Base-by-base conservation (phyloP, 768 basidiomycete species). In the Xerocomus brunneocitrinus region DNA sequence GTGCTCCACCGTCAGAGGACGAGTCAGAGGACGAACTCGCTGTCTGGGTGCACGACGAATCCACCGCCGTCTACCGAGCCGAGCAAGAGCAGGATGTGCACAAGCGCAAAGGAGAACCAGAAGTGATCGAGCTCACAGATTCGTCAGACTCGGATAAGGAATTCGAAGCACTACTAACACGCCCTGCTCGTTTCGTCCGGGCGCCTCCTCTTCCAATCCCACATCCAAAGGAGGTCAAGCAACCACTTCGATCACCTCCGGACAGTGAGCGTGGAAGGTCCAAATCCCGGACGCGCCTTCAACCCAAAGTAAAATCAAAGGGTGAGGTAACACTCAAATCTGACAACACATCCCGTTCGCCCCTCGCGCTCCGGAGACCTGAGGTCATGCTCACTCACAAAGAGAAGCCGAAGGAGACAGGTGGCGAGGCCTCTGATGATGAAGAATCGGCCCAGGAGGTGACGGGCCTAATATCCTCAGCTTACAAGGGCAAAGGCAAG, bases 21-120 rank as follows among this genome's bases (percentile, higher is more conserved):
- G 70, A 71, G 25, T 75, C 78, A n/a, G 79, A 79, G 19, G 80
- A 81, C 52, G 80, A 81, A 58, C 69, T 79, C 8, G 73, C 62
- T 9, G 56, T 61, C 41, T 78, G 76, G 74, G 65, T 72, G 25
- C 61, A 64, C 36, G 74, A 76, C 50, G 77, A 78, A 57, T 71
- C 74, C 12, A 76, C 69, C 42, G 65, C 65, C 45, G 61, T 80
- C 28, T 69, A 73, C 39, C 63, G 61, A 43, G 52, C 24, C 51
- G 54, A 42, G 61, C 52, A 27, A 6, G 56, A 58, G 19, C 49
- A 55, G 38, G 64, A 56, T 24, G 41, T 36, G 14, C 47, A 19
- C 16, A 19, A 38, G 36, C 36, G 24, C 9, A 46, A 58, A 25
- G 60, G 49, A n/a, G 61, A 60, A 19, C 62, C 25, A 32, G 61